Base-by-base conservation (phyloP, 441 rosid species). In the Euphorbia schlechtendalii region DNA sequence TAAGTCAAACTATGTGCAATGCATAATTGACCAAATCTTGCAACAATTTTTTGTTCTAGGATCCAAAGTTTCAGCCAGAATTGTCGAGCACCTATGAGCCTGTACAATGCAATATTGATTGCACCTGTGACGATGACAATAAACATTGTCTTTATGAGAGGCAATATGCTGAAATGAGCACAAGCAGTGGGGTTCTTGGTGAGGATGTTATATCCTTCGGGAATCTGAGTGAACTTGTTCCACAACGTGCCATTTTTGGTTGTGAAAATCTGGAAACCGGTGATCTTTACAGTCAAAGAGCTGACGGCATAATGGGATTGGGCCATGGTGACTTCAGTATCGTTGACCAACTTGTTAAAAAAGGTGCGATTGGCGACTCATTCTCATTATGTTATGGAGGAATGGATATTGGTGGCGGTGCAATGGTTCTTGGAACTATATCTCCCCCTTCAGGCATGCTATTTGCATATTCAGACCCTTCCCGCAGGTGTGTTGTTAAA, bases 371-470 rank as follows among this genome's bases (percentile, higher is more conserved):
- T 55, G 79, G 80, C 74, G 89, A 93, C 72, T 90, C 96, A 3
- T 93, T 90, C 71, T 82, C 96, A 5, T 80, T 93, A 65, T 93
- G 97, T 76, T 90, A 87, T 64, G 99, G 99, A 66, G 99, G 97
- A 63, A 90, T 93, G 96, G 86, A 78, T 76, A 53, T 88, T 59
- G 99, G 97, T 46, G 96, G 97, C 4, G 97, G 96, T 34, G 84
- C 99, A 0, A 93, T 93, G 99, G 80, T 90, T 81, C 99, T 93
- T 71, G 99, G 99, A 4, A 84, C 81, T 56, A 81, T 88, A 51
- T 66, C 83, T 64, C 75, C 85, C 40, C 97, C 96, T 1, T 52
- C 84, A 45, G 88, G 82, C 68, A 88, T 84, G 92, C 81, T 81
- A 18, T 88, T 87, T 78, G 69, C 88, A 1, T 59, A 75, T 67